These are phyloP conservation scores for Tylopilus plumbeoviolaceoides DNA, from an alignment of 768 basidiomycete genomes.

Conservation along the genomic window DNA sequence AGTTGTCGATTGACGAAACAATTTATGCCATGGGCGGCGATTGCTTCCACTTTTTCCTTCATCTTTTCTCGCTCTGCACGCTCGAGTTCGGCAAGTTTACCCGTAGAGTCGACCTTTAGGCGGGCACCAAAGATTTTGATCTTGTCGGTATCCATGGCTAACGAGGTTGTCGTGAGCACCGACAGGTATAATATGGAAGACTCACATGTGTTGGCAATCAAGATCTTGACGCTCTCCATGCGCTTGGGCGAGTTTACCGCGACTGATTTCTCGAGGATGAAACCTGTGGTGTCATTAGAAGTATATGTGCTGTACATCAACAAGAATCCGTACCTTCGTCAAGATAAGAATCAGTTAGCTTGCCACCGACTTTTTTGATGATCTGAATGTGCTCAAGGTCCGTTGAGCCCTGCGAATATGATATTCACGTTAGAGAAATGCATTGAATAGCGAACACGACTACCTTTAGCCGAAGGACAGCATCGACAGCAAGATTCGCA, in stretches of 20 bases:
- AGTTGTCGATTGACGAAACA: slow-evolving; percentile 97
- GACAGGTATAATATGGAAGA: neutral
- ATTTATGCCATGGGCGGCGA: slow-evolving; percentile 92
- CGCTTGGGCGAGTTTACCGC: slow-evolving; percentile 93
- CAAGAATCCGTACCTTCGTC: slow-evolving; percentile 68
- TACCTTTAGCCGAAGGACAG: slow-evolving; percentile 88
- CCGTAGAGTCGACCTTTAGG: slow-evolving; percentile 92
- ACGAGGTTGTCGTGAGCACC: neutral
- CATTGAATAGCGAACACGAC: neutral
- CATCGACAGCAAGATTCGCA: slow-evolving; percentile 95
- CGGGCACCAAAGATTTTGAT: slow-evolving; percentile 99
- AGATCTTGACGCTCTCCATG: slow-evolving; percentile 90
- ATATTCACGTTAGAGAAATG: neutral
- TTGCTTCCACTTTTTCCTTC: slow-evolving; percentile 95
- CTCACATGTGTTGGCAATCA: slow-evolving; percentile 98
- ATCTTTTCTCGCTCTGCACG: slow-evolving; percentile 98
- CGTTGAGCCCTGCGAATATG: slow-evolving; percentile 74
- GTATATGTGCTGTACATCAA: neutral
- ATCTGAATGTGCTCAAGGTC: slow-evolving; percentile 98
- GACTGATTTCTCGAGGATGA: slow-evolving; percentile 96
- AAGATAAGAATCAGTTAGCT: slow-evolving; percentile 95
- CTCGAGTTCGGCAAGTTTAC: slow-evolving; percentile 97
- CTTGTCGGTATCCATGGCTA: slow-evolving; percentile 99
- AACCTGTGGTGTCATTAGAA: slow-evolving; percentile 48
- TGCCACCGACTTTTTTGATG: slow-evolving; percentile 99